Conservation (phyloP, 371 early-diverging fungal genomes). For the Basidiobolus heterosporus region DNA sequence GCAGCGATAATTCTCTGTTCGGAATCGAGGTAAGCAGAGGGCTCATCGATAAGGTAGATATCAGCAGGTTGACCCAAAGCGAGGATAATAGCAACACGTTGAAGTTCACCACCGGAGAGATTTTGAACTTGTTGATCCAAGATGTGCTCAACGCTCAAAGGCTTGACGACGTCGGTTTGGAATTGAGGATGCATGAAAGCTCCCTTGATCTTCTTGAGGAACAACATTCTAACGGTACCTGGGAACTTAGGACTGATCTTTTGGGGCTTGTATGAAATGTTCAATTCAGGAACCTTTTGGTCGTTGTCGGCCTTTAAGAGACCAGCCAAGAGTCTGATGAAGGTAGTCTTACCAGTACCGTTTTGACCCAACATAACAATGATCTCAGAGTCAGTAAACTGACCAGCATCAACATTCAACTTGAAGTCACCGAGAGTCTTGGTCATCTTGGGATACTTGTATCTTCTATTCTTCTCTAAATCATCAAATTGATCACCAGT, state of each 20-base stretch:
- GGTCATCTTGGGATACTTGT: conserved; percentile 76
- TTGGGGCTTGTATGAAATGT: conserved; percentile 96
- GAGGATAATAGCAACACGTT: conserved; percentile 96
- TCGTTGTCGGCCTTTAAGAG: conserved; percentile 68
- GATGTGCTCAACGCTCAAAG: conserved; percentile 82
- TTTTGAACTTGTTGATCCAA: conserved; percentile 84
- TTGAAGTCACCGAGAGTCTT: conserved; percentile 78
- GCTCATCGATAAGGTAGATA: conserved; percentile 98
- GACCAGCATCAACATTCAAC: conserved; percentile 67
- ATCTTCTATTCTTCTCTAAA: conserved; percentile 38
- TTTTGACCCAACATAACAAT: conserved; percentile 99
- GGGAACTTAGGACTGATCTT: conserved; percentile 95
- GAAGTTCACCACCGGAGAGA: conserved; percentile 99
- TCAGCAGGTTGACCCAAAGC: conserved; percentile 94
- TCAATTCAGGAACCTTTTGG: conserved; percentile 63
- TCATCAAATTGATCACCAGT: conserved; percentile 56
- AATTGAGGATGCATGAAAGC: conserved; percentile 92
- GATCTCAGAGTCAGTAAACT: conserved; percentile 96
- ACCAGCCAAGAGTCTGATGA: conserved; percentile 94
- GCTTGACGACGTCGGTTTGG: conserved; percentile 96
- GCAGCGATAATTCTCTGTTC: conserved; percentile 99
- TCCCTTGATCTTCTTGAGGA: conserved; percentile 83
- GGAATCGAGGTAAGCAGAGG: conserved; percentile 98
- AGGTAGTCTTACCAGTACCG: conserved; percentile 99
- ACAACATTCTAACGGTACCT: conserved; percentile 91